Evolutionary conservation across 345 rosid species (phyloP).

Genomic region (Boechera stricta): DNA sequence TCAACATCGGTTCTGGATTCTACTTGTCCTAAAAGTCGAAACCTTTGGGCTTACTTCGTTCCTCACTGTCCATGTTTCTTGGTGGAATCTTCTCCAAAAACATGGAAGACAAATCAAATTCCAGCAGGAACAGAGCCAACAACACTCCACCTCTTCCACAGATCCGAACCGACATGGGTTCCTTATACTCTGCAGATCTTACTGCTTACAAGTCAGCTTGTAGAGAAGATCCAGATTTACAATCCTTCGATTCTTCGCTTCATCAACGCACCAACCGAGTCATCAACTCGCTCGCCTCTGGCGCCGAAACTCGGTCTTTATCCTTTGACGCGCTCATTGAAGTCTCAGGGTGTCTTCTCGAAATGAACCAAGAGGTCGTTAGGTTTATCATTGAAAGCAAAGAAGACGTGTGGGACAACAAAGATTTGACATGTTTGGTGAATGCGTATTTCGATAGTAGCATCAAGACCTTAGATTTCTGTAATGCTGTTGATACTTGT

Average conservation of each 20-base stretch:
- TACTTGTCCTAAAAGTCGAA: slow-evolving; percentile 17
- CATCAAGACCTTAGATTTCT: slow-evolving; percentile 73
- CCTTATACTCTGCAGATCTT: slow-evolving; percentile 56
- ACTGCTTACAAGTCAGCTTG: slow-evolving; percentile 77
- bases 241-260: slow-evolving; percentile 65
- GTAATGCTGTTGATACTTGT: slow-evolving; percentile 66
- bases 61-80: slow-evolving; percentile 31
- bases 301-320: slow-evolving; percentile 58
- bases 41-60: not conserved
- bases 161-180: slow-evolving; percentile 44
- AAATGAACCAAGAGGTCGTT: slow-evolving; percentile 81
- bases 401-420: slow-evolving; percentile 76
- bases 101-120: slow-evolving; percentile 44
- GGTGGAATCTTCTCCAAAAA: slow-evolving; percentile 44
- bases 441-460: slow-evolving; percentile 79
- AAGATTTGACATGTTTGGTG: slow-evolving; percentile 62
- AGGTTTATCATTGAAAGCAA: slow-evolving; percentile 66
- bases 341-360: slow-evolving; percentile 73
- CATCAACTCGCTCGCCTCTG: slow-evolving; percentile 59
- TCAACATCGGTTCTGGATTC: not conserved
- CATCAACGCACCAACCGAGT: slow-evolving; percentile 69
- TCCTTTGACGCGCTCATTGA: slow-evolving; percentile 81
- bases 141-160: slow-evolving; percentile 17
- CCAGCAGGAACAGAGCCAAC: slow-evolving; percentile 40
- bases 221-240: slow-evolving; percentile 66